phyloP scores from a whole-genome alignment of 805 yeast species.

The Clavispora carvajalis region DNA sequence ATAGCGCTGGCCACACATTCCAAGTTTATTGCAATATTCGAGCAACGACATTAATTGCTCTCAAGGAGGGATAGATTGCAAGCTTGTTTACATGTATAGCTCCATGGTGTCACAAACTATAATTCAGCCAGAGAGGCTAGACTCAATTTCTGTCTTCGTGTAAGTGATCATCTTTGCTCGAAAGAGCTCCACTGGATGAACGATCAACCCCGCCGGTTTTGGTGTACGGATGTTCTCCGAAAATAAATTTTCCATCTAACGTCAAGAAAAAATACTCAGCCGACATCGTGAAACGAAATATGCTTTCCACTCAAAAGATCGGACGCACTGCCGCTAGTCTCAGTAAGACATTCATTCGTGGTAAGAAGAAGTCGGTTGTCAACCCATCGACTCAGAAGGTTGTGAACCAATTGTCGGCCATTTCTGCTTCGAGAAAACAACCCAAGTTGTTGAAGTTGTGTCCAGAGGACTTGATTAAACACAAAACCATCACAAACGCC shows the following conservation, averaged over 20 bases:
- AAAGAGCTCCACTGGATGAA: too few relatives aligned
- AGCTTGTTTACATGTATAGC: too few relatives aligned
- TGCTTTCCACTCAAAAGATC: not conserved
- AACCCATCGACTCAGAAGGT: conserved; percentile 38
- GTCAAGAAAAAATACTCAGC: not conserved
- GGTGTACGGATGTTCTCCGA: conserved; percentile 4
- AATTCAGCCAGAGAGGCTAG: too few relatives aligned
- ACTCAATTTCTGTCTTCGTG: too few relatives aligned
- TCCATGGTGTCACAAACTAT: too few relatives aligned
- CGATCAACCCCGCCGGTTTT: not conserved
- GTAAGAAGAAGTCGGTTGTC: conserved; percentile 25
- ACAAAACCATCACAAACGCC: conserved; percentile 73
- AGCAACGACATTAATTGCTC: too few relatives aligned
- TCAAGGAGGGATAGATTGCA: too few relatives aligned
- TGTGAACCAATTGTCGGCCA: conserved; percentile 64
- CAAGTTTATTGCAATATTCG: too few relatives aligned
- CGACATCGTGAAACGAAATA: not conserved
- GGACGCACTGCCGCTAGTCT: conserved; percentile 1
- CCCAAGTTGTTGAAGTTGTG: conserved; percentile 75
- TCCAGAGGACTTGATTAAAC: conserved; percentile 80
- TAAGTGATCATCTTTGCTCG: too few relatives aligned
- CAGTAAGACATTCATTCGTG: conserved; percentile 22
- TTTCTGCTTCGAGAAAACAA: conserved; percentile 82
- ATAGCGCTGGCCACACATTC: too few relatives aligned
- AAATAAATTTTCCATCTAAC: not conserved